phyloP scores from a whole-genome alignment of 495 filamentous ascomycete species.

The Aspergillus indologenus region DNA sequence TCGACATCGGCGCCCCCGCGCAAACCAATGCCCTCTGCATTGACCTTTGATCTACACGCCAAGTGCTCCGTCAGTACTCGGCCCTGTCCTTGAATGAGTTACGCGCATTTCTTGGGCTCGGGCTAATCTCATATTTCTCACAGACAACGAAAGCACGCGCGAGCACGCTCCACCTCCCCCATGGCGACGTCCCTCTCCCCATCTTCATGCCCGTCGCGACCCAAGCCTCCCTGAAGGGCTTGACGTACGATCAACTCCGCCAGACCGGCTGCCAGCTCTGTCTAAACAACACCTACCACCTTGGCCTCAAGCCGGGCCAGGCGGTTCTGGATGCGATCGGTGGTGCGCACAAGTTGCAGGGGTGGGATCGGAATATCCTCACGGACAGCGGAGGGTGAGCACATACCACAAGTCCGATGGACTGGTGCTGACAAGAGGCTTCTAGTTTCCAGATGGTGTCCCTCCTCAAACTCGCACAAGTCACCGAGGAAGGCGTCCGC shows the following conservation, averaged over 20 bases:
- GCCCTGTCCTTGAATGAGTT: conserved; percentile 1
- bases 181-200: conserved; percentile 84
- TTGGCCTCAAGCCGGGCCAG: conserved; percentile 92
- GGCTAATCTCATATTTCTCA: not conserved
- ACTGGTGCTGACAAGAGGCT: not conserved
- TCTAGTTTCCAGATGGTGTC: conserved; percentile 97
- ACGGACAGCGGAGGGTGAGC: conserved; percentile 96
- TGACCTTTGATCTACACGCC: conserved; percentile 77
- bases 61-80: conserved; percentile 71
- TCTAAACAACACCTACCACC: conserved; percentile 96
- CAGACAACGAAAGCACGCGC: conserved; percentile 95
- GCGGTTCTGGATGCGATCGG: conserved; percentile 80
- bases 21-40: conserved; percentile 64
- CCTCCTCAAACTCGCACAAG: conserved; percentile 84
- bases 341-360: conserved; percentile 89
- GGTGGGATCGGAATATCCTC: conserved; percentile 91
- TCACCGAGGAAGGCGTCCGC: conserved; percentile 93
- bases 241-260: conserved; percentile 89
- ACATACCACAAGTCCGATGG: not conserved
- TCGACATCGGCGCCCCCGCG: conserved; percentile 20
- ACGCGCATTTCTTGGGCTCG: not conserved
- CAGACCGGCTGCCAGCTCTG: conserved; percentile 85
- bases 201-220: conserved; percentile 99
- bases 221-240: conserved; percentile 92
- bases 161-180: conserved; percentile 83